Percentiles rank a stretch among this genome's conserved stretches.
These are phyloP conservation scores for Spiraea crenata DNA, from an alignment of 331 rosid genomes.

Conservation along the genomic window DNA sequence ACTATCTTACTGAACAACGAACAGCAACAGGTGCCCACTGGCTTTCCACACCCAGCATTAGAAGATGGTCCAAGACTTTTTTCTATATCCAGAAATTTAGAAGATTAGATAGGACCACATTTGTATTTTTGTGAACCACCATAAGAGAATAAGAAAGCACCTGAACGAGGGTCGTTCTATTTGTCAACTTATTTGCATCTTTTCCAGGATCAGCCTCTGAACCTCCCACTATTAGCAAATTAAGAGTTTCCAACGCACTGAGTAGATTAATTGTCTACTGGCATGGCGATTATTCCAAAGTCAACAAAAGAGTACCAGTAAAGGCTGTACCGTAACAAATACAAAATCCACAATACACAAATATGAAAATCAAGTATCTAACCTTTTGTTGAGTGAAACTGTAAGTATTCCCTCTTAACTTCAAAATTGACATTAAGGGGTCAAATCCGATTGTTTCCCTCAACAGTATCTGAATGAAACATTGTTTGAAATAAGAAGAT, in stretches of 20 bases:
- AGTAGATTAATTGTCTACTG: slow-evolving; percentile 96
- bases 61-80: slow-evolving; percentile 73
- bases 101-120: slow-evolving; percentile 33
- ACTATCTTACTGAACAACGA: slow-evolving; percentile 66
- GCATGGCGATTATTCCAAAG: slow-evolving; percentile 51
- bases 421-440: slow-evolving; percentile 70
- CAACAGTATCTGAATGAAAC: slow-evolving; percentile 62
- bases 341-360: slow-evolving; percentile 4
- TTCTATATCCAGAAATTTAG: slow-evolving; percentile 48
- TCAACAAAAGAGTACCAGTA: slow-evolving; percentile 47
- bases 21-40: slow-evolving; percentile 92
- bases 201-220: slow-evolving; percentile 72
- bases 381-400: slow-evolving; percentile 95
- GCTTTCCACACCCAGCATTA: slow-evolving; percentile 84
- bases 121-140: slow-evolving; percentile 12
- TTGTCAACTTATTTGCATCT: slow-evolving; percentile 70
- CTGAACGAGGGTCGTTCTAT: slow-evolving; percentile 78
- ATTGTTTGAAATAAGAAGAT: slow-evolving; percentile 16
- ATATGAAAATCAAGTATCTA: slow-evolving; percentile 43
- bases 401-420: slow-evolving; percentile 68
- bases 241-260: slow-evolving; percentile 78
- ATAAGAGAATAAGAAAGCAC: slow-evolving; percentile 28
- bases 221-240: slow-evolving; percentile 69
- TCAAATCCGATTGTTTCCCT: slow-evolving; percentile 92
- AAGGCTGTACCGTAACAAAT: slow-evolving; percentile 30